Conservation (phyloP, 768 basidiomycete genomes). For the Lepiota subincarnata region DNA sequence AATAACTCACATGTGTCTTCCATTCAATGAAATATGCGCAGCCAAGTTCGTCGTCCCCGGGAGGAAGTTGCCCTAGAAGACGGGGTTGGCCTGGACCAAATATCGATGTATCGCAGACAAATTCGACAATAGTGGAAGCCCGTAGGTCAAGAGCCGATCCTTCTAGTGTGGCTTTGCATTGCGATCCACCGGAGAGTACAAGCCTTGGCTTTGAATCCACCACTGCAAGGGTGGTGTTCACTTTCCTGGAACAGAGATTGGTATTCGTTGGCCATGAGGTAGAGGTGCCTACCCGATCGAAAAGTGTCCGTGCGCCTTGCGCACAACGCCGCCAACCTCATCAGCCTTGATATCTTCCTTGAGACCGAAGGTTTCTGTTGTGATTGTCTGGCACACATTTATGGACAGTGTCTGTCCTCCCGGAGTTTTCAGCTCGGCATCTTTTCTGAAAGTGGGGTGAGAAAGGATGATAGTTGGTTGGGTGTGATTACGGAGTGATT, state of each 20-base stretch:
- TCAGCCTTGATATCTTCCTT: conserved; percentile 47
- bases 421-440: conserved; percentile 52
- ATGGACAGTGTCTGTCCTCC: conserved; percentile 46
- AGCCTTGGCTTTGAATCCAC: conserved; percentile 52
- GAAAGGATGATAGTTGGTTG: conserved; percentile 6
- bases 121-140: conserved; percentile 68
- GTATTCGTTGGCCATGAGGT: not conserved
- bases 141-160: conserved; percentile 29
- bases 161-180: conserved; percentile 46
- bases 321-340: conserved; percentile 60
- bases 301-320: conserved; percentile 62
- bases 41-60: conserved; percentile 53
- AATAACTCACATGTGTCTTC: conserved; percentile 64
- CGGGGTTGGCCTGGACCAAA: conserved; percentile 49
- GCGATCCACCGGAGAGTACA: conserved; percentile 58
- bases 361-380: conserved; percentile 54
- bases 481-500: conserved; percentile 5
- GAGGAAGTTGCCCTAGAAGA: conserved; percentile 67
- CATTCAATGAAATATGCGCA: conserved; percentile 85
- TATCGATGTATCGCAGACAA: conserved; percentile 69
- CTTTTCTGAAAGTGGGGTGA: conserved; percentile 46
- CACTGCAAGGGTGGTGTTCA: conserved; percentile 62
- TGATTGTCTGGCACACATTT: conserved; percentile 60
- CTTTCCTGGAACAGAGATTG: conserved; percentile 32
- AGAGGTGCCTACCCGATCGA: conserved; percentile 56